A percentile compares a stretch with the other conserved stretches of the same genome.
These are phyloP conservation scores for Carex sylvatica DNA, from an alignment of 202 grass and related monocot genomes.

Conservation along the genomic window DNA sequence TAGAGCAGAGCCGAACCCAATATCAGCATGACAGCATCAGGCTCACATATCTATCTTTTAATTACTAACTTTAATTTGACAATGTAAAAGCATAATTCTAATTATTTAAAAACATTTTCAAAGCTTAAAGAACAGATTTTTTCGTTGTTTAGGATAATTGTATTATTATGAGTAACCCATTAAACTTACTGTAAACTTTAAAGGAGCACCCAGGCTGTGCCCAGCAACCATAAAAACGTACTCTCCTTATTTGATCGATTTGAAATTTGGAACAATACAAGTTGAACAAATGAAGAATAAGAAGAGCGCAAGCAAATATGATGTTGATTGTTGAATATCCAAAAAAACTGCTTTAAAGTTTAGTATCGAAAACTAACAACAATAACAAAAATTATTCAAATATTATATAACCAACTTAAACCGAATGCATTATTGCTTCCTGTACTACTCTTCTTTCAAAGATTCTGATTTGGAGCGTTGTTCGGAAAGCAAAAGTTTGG, in stretches of 20 bases:
- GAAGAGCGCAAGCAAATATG: background rate
- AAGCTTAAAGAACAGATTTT: background rate
- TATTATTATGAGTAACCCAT: background rate
- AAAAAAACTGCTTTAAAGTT: background rate
- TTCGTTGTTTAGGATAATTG: background rate
- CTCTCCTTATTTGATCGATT: background rate
- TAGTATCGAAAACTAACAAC: background rate
- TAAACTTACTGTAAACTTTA: background rate
- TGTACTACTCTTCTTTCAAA: conserved; percentile 38
- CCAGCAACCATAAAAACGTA: background rate
- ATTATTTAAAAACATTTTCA: background rate
- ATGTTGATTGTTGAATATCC: background rate
- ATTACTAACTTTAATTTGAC: background rate
- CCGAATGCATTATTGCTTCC: conserved; percentile 8
- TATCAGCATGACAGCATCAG: no score
- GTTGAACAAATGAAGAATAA: background rate
- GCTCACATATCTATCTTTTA: no score
- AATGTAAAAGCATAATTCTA: background rate
- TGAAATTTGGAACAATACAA: background rate
- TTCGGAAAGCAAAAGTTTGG: conserved; percentile 54
- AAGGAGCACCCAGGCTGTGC: background rate
- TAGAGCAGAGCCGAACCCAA: no score
- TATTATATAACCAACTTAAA: background rate
- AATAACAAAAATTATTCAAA: background rate
- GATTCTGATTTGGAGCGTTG: conserved; percentile 23